Conservation (phyloP, 352 stramenopile species). For the Phytopythium boreale region DNA sequence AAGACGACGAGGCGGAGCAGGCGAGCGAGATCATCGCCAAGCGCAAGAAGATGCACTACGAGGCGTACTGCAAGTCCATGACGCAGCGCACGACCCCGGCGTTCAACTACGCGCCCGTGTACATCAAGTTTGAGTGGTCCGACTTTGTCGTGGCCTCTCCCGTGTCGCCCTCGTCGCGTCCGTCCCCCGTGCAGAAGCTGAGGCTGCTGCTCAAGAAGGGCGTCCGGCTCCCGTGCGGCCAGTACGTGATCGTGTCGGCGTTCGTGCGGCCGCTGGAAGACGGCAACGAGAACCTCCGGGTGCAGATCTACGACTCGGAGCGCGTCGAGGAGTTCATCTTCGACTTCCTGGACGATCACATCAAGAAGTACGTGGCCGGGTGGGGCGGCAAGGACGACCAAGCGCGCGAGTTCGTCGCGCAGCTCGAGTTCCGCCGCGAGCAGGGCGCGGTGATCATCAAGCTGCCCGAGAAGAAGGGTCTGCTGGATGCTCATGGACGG, state of each 20-base stretch:
- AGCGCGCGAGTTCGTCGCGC: constrained; percentile 36
- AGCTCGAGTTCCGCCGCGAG: constrained; percentile 60
- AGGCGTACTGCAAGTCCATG: constrained; percentile 58
- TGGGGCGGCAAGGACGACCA: constrained; percentile 36
- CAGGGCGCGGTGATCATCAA: constrained; percentile 68
- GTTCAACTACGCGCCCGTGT: constrained; percentile 64
- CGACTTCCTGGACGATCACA: constrained; percentile 64
- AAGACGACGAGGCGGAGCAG: constrained; percentile 30
- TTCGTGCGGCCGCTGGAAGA: constrained; percentile 69
- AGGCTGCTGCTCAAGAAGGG: constrained; percentile 56
- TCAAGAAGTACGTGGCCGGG: constrained; percentile 47
- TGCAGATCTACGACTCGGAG: constrained; percentile 73
- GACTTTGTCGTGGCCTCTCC: constrained; percentile 67
- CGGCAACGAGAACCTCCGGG: constrained; percentile 64
- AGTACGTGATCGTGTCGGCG: constrained; percentile 63
- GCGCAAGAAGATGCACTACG: constrained; percentile 57
- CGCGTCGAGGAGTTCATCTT: constrained; percentile 76
- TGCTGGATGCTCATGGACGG: not conserved
- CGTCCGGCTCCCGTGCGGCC: constrained; percentile 47
- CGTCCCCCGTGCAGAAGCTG: constrained; percentile 50
- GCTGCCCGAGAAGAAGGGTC: constrained; percentile 43
- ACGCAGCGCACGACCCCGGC: constrained; percentile 51
- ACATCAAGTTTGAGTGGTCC: constrained; percentile 72
- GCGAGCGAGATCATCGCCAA: constrained; percentile 50
- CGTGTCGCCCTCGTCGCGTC: constrained; percentile 13